Conservation (phyloP, 2,329 filamentous ascomycete genomes). For the Alternaria sp. region DNA sequence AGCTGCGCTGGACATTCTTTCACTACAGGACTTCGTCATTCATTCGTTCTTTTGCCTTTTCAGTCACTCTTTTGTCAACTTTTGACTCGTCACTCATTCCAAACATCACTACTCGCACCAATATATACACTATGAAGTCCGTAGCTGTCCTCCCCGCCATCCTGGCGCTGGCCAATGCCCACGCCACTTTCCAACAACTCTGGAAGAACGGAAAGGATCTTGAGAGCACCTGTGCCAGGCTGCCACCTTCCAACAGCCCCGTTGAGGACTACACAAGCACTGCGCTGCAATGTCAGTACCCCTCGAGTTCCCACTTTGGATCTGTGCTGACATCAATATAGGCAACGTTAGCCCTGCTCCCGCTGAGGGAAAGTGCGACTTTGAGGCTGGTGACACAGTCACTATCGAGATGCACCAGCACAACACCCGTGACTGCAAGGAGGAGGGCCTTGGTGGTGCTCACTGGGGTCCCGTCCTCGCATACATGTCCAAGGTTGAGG, state of each 20-base stretch:
- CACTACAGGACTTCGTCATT: conserved; percentile 25
- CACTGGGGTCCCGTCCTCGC: conserved; percentile 62
- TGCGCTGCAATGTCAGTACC: conserved; percentile 32
- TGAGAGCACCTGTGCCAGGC: conserved; percentile 36
- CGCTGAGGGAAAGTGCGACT: conserved; percentile 34
- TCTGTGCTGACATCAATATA: background rate
- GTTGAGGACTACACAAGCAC: conserved; percentile 39
- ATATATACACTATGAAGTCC: conserved; percentile 30
- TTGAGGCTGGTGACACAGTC: conserved; percentile 34
- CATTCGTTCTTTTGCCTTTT: conserved; percentile 18
- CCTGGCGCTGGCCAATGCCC: conserved; percentile 34
- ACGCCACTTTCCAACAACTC: conserved; percentile 40
- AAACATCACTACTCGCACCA: conserved; percentile 8
- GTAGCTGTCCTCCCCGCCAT: conserved; percentile 34
- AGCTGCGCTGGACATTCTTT: conserved; percentile 44
- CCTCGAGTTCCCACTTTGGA: background rate
- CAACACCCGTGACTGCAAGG: conserved; percentile 28
- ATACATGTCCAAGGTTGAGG: conserved; percentile 54
- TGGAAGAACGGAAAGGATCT: conserved; percentile 41
- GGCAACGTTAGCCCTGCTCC: conserved; percentile 35
- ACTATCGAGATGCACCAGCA: conserved; percentile 42
- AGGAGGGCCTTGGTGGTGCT: conserved; percentile 39
- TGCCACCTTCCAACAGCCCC: conserved; percentile 37
- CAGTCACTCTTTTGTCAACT: conserved; percentile 34
- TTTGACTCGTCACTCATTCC: conserved; percentile 24